Conservation (phyloP, 768 basidiomycete genomes). For the Hygrophorus pudorinus region DNA sequence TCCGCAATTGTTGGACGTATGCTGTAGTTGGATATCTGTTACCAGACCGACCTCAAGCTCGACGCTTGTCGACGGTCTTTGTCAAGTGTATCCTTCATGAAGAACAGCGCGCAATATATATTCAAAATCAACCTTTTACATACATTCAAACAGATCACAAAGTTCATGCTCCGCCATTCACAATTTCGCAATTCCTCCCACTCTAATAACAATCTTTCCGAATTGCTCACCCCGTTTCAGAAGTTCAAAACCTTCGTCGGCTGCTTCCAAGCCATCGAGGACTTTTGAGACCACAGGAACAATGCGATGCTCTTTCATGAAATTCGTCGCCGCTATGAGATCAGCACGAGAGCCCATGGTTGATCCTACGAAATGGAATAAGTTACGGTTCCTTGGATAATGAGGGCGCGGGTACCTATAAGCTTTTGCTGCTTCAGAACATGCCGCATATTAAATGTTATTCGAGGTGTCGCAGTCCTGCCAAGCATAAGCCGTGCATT, state of each 20-base stretch:
- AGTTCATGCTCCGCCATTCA: no score
- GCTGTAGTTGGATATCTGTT: no score
- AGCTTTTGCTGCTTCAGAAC: conserved; percentile 68
- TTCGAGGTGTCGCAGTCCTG: conserved; percentile 53
- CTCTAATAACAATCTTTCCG: conserved; percentile 63
- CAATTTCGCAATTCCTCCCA: conserved; percentile 15
- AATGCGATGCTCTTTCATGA: conserved; percentile 57
- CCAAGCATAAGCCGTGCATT: background rate
- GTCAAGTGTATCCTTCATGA: no score
- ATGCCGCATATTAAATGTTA: conserved; percentile 68
- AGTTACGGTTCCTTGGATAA: conserved; percentile 1
- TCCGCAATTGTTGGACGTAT: no score
- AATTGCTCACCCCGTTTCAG: conserved; percentile 59
- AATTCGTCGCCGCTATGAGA: conserved; percentile 59
- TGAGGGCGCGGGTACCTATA: conserved; percentile 36
- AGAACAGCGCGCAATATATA: no score
- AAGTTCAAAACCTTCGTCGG: conserved; percentile 62
- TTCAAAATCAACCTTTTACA: no score
- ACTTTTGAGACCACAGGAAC: conserved; percentile 63
- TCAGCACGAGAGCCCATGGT: conserved; percentile 80
- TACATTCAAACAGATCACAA: no score
- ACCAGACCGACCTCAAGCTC: no score
- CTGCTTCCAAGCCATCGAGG: conserved; percentile 51
- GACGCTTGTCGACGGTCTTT: no score
- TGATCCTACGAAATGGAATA: conserved; percentile 39